Conservation (phyloP, 768 basidiomycete genomes). For the Hypsizygus marmoreus region DNA sequence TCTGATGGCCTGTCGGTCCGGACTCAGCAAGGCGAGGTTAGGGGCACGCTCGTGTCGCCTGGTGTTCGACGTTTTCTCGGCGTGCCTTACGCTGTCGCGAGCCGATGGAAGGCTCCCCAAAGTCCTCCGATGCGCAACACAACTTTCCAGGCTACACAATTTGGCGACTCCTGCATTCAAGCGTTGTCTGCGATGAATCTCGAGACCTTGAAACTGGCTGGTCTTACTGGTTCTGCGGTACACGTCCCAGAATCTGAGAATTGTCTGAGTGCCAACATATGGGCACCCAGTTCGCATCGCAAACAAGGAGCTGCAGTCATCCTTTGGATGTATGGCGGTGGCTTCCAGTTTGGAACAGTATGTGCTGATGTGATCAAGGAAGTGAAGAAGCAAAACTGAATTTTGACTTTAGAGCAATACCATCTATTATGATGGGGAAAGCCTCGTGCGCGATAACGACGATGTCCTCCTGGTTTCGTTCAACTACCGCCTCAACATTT, state of each 20-base stretch:
- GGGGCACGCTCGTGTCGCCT: constrained; percentile 24
- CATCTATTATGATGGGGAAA: constrained; percentile 27
- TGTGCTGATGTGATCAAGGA: constrained; percentile 11
- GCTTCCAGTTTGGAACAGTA: constrained; percentile 36
- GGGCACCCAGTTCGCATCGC: constrained; percentile 31
- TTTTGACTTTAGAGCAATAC: constrained; percentile 27
- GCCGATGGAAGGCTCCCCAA: constrained; percentile 33
- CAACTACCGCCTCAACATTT: constrained; percentile 35
- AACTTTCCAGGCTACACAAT: constrained; percentile 26
- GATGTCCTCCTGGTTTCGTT: constrained; percentile 26
- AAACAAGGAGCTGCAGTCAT: constrained; percentile 35
- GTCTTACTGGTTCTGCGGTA: constrained; percentile 17
- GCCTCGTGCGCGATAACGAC: constrained; percentile 33
- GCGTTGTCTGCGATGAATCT: constrained; percentile 15
- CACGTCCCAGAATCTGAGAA: constrained; percentile 32
- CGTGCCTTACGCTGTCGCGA: constrained; percentile 34
- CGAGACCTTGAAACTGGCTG: constrained; percentile 25
- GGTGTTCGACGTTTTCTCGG: constrained; percentile 36
- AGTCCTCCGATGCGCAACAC: constrained; percentile 20
- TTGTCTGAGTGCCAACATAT: constrained; percentile 39
- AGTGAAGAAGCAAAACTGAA: neutral
- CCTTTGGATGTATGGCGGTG: constrained; percentile 40
- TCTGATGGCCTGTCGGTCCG: constrained; percentile 20
- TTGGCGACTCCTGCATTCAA: constrained; percentile 33
- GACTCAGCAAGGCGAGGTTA: constrained; percentile 33